Evolutionary conservation across 1,139 yeast species (phyloP).

Genomic region (Suhomyces anneliseae): DNA sequence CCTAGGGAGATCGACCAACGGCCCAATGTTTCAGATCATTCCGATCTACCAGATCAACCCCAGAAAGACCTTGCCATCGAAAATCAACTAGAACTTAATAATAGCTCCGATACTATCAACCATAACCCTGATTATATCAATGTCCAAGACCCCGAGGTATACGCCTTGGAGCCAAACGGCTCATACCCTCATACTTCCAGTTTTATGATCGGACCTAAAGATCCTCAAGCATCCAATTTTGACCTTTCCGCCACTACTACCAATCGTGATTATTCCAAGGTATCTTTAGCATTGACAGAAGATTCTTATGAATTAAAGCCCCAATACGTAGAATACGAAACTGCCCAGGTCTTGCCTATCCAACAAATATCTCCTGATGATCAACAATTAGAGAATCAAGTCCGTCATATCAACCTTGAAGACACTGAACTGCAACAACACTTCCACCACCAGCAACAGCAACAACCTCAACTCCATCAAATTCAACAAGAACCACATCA

Average conservation of each 20-base stretch:
- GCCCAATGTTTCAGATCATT: neutral
- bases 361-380: neutral
- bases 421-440: no score
- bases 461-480: no score
- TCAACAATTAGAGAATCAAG: neutral
- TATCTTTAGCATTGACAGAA: constrained; percentile 17
- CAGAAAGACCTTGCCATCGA: neutral
- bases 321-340: constrained; percentile 11
- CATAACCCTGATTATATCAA: constrained; percentile 8
- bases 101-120: constrained; percentile 6
- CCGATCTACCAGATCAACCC: neutral
- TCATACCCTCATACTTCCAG: constrained; percentile 2
- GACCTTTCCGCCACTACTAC: neutral
- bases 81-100: neutral
- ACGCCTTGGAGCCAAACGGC: constrained; percentile 1
- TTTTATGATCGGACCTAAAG: constrained; percentile 3
- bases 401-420: constrained; percentile 2
- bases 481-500: no score
- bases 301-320: constrained; percentile 17
- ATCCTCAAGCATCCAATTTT: neutral
- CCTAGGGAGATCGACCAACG: neutral
- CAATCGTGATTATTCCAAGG: constrained; percentile 13
- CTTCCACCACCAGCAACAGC: no score
- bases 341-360: constrained; percentile 5
- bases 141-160: constrained; percentile 8